A percentile compares a stretch with the other conserved stretches of the same genome.
Evolutionary conservation across 805 yeast genomes (phyloP).

Genomic region (Nakazawaea sp.): DNA sequence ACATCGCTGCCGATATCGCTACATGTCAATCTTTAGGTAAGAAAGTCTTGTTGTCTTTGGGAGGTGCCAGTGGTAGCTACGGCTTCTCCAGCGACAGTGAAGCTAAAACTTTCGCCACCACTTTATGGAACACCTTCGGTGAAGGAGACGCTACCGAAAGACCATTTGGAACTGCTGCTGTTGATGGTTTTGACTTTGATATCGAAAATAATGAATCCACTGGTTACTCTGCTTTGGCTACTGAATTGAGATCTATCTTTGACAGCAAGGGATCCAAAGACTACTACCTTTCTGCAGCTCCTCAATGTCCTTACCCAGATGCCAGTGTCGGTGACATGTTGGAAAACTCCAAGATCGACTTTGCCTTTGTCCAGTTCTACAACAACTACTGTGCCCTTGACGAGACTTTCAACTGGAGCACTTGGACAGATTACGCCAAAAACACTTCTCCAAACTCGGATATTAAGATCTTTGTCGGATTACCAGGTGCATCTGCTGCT

Average conservation of each 20-base stretch:
- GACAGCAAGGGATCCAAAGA: constrained; percentile 37
- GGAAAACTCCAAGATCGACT: constrained; percentile 58
- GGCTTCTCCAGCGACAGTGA: constrained; percentile 43
- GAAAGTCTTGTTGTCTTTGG: constrained; percentile 68
- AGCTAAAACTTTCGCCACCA: constrained; percentile 54
- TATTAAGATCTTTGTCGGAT: constrained; percentile 66
- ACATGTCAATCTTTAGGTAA: constrained; percentile 78
- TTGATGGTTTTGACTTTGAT: constrained; percentile 84
- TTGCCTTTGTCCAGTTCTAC: constrained; percentile 82
- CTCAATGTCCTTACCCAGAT: constrained; percentile 89
- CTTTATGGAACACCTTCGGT: constrained; percentile 59
- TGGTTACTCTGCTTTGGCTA: constrained; percentile 65
- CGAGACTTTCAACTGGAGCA: constrained; percentile 50
- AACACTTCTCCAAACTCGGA: constrained; percentile 56
- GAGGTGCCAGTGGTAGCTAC: constrained; percentile 61
- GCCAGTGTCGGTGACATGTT: constrained; percentile 37
- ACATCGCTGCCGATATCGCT: constrained; percentile 54
- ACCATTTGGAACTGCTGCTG: constrained; percentile 65
- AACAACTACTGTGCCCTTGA: constrained; percentile 70
- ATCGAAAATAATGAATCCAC: constrained; percentile 49
- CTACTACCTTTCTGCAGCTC: constrained; percentile 82
- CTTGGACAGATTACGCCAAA: constrained; percentile 64
- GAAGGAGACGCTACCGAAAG: constrained; percentile 42
- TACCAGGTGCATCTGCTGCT: constrained; percentile 50
- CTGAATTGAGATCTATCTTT: constrained; percentile 33